A percentile compares a stretch with the other conserved stretches of the same genome.
Conservation (phyloP, 2,329 filamentous ascomycete genomes). For the Aspergillus sp. region DNA sequence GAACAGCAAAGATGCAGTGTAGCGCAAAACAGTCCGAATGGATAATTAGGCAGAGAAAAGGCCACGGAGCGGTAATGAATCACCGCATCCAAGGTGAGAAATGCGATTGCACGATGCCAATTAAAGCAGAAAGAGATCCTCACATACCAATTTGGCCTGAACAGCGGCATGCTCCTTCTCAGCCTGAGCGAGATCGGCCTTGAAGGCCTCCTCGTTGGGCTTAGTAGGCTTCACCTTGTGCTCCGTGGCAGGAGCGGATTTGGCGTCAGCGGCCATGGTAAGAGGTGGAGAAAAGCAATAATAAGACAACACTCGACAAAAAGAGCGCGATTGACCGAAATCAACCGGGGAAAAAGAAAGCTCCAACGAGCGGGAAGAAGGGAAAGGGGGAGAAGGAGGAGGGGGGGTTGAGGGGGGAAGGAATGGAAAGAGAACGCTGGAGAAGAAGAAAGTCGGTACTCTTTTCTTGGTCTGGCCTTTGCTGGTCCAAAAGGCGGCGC, state of each 20-base stretch:
- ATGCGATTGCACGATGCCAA: constrained; percentile 8
- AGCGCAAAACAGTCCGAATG: background rate
- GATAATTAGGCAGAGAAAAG: background rate
- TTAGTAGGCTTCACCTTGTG: constrained; percentile 68
- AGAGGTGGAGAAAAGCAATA: constrained; percentile 8
- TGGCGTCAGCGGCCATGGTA: constrained; percentile 38
- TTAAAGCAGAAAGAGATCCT: background rate
- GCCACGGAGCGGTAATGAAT: background rate
- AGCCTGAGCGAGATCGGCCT: constrained; percentile 73
- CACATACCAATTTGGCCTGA: constrained; percentile 66
- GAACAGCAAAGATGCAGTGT: background rate
- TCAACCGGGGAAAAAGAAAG: constrained; percentile 7
- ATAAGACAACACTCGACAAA: constrained; percentile 11
- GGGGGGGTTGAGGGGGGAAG: background rate
- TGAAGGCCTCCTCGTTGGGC: constrained; percentile 84
- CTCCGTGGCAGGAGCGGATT: constrained; percentile 37
- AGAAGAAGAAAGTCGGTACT: constrained; percentile 3
- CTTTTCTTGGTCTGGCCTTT: constrained; percentile 23
- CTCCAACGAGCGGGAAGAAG: constrained; percentile 3
- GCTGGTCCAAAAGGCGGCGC: constrained; percentile 21
- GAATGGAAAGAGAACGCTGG: constrained; percentile 11
- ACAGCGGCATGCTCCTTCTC: constrained; percentile 83
- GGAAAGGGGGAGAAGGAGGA: constrained; percentile 2
- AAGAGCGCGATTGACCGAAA: constrained; percentile 12
- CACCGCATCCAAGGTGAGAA: constrained; percentile 5